Evolutionary conservation across 495 filamentous ascomycete genomes (phyloP), one percentile per base, ranked within the genome.

Genomic region (Bombardia bombarda): DNA sequence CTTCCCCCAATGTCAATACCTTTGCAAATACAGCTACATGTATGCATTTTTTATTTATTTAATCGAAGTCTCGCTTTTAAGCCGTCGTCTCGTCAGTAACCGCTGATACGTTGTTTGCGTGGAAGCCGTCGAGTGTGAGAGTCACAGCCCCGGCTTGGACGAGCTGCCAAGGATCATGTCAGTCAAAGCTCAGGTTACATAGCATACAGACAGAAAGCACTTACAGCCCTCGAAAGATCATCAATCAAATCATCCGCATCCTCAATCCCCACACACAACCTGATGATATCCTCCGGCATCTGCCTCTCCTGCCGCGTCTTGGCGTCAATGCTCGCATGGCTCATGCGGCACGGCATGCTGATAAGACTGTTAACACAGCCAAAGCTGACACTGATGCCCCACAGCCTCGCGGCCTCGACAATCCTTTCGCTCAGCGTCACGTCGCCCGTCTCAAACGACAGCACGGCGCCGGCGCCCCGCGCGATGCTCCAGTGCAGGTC

Each of bases 331-430:
- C 89, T 95, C 17, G 92, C 92, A 69, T 98, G 92, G 64, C 93
- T 97, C 92, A 98, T 98, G 46, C 86, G 87, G 53, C 92, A 98
- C 9, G 92, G 92, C 92, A 98, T 95, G 66, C 88, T 95, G 63
- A 98, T 98, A 64, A 98, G 62, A 66, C 86, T 92, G 65, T 98
- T 98, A 33, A 98, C 93, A 63, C 93, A 96, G 26, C 92, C 92
- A 60, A 98, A 98, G 51, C 86, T 92, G 40, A 98, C 92, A 47
- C 83, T 88, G 49, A 98, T 98, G 16, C 84, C 88, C 83, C 89
- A 98, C 20, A 98, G 67, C 50, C 85, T 76, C 3, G 92, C 86
- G 26, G 83, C 82, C 68, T 95, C 93, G 2, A 98, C 92, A 56
- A 98, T 95, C 7, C 88, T 78, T 70, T 96, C 89, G 31, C 83